A percentile compares a stretch with the other conserved stretches of the same genome.
These are phyloP conservation scores for Lepiota venenata DNA, from an alignment of 768 basidiomycete genomes.

Conservation along the genomic window DNA sequence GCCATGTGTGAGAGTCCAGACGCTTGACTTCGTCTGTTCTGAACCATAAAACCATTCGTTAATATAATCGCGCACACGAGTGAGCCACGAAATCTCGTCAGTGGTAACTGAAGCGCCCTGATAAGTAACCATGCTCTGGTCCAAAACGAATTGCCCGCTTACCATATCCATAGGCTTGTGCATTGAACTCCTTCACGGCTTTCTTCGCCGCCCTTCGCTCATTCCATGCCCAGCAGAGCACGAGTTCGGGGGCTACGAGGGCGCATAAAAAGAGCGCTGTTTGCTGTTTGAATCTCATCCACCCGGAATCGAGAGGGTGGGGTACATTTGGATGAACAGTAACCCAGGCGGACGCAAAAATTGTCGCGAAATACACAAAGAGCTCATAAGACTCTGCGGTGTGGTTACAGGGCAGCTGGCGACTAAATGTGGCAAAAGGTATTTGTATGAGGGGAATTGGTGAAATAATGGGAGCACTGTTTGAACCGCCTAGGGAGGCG, in stretches of 20 bases:
- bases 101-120: no score
- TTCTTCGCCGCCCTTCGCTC: slow-evolving; percentile 6
- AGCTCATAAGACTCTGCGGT: no score
- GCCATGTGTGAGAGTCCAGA: slow-evolving; percentile 16
- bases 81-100: no score
- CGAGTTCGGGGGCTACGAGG: slow-evolving; percentile 14
- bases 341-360: slow-evolving; percentile 7
- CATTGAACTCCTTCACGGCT: neutral
- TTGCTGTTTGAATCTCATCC: neutral
- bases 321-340: slow-evolving; percentile 5
- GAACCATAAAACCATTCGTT: neutral
- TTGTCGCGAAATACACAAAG: neutral
- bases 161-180: no score
- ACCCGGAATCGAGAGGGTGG: neutral
- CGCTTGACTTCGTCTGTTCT: neutral
- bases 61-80: neutral
- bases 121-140: no score
- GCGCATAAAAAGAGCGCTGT: neutral
- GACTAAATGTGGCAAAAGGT: no score
- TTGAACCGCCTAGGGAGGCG: no score
- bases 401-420: no score
- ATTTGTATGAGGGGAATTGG: no score
- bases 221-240: slow-evolving; percentile 14
- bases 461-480: no score
- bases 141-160: no score